Conservation (phyloP, 768 basidiomycete species). For the Hericium rajendrae region DNA sequence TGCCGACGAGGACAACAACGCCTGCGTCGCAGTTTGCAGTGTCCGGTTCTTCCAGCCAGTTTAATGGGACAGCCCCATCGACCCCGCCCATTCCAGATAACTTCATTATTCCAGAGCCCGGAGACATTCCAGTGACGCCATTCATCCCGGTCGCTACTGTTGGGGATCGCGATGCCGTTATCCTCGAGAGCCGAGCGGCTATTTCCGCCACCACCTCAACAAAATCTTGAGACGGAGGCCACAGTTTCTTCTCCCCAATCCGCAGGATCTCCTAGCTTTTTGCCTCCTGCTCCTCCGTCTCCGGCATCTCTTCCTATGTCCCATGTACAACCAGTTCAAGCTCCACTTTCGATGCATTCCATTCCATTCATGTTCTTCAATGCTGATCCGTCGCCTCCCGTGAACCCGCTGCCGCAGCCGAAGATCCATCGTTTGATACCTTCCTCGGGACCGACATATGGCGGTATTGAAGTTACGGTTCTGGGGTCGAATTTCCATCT, state of each 20-base stretch:
- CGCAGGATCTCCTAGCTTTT: conserved; percentile 9
- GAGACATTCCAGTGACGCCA: conserved; percentile 9
- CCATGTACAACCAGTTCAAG: conserved; percentile 4
- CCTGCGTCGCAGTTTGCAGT: conserved; percentile 15
- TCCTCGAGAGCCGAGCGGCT: background rate
- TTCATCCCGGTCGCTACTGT: conserved; percentile 5
- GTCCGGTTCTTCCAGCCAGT: conserved; percentile 11
- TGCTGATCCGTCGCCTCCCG: conserved; percentile 35
- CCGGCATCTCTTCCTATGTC: conserved; percentile 9
- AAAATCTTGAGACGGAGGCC: no score
- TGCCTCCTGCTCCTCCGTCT: conserved; percentile 16
- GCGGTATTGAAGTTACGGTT: conserved; percentile 91
- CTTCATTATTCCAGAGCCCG: conserved; percentile 3
- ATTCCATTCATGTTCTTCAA: conserved; percentile 42
- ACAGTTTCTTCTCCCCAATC: background rate
- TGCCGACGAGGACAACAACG: conserved; percentile 23
- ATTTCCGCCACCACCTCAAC: background rate
- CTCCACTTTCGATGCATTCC: conserved; percentile 9
- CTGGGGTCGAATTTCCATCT: conserved; percentile 87
- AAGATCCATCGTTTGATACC: conserved; percentile 83
- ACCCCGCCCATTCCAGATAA: conserved; percentile 7
- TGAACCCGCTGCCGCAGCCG: conserved; percentile 45
- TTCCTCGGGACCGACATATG: conserved; percentile 75
- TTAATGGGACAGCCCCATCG: conserved; percentile 10
- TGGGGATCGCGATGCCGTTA: background rate